Base-by-base conservation (phyloP, 352 stramenopile genomes). In the Halophytophthora batemanensis region DNA sequence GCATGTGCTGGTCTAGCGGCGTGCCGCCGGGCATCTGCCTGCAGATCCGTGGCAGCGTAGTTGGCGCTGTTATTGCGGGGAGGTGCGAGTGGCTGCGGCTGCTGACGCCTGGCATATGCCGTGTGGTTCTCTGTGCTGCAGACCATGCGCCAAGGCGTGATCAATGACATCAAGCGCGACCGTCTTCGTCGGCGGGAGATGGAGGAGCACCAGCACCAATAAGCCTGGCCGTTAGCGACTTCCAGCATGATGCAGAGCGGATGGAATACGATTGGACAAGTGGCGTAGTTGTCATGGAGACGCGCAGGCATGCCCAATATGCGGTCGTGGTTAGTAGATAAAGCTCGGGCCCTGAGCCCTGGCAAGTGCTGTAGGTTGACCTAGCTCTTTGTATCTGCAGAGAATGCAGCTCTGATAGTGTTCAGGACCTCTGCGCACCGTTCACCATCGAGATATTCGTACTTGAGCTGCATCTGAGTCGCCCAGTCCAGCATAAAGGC, bases 161-260 rank as follows among this genome's bases (percentile, higher is more conserved):
- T 90, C 45, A 83, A 83, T 49, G 81, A 92, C 60, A 92, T 92
- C 51, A 84, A 78, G 53, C 76, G 81, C 17, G 78, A 88, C 45
- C 77, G 81, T 11, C 45, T 80, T 38, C 82, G 76, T 57, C 71
- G 59, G 40, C 66, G 61, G 14, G 67, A 79, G 50, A 64, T 80
- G 62, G 56, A 78, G 19, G 56, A 73, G 35, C 46, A 68, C n/a
- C 53, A 64, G 39, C 15, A 74, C 17, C 53, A 76, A 21, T 46
- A 63, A 44, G 28, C 15, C 4, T 31, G 4, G 25, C 8, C 4
- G 8, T 8, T 8, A 31, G 25, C 25, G 25, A 31, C 25, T 10
- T 48, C 25, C 35, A 37, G 5, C 4, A 37, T 17, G 49, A 45
- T 23, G 36, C 31, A 38, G 47, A 44, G 25, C 8, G 25, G 8